Evolutionary conservation across 1,284 basidiomycete genomes (phyloP).

Genomic region (Fistulinella cinereoalba): DNA sequence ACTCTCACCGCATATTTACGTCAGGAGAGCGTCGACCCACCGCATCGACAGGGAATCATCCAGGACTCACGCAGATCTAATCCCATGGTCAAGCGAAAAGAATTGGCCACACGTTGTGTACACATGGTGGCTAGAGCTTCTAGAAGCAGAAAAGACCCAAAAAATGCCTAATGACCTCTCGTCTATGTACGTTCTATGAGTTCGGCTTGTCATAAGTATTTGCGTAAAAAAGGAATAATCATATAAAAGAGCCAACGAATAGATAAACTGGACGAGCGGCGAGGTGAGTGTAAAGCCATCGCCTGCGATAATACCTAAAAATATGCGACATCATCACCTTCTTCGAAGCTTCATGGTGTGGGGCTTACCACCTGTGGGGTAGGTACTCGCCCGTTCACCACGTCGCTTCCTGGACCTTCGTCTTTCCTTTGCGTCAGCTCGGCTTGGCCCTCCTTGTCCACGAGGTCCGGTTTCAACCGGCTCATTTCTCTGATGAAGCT

Average conservation of each 20-base stretch:
- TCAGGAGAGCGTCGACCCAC: neutral
- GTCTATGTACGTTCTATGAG: conserved; percentile 31
- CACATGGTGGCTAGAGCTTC: conserved; percentile 14
- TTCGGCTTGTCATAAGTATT: conserved; percentile 19
- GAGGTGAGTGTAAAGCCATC: conserved; percentile 23
- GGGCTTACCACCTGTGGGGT: conserved; percentile 37
- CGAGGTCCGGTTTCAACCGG: conserved; percentile 46
- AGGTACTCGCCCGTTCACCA: conserved; percentile 31
- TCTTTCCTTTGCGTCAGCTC: conserved; percentile 22
- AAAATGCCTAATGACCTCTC: conserved; percentile 10
- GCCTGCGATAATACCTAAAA: conserved; percentile 25
- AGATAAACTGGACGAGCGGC: conserved; percentile 28
- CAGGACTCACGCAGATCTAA: conserved; percentile 13
- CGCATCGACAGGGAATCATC: neutral
- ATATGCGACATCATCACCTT: conserved; percentile 33
- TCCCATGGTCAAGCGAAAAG: conserved; percentile 12
- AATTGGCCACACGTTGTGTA: conserved; percentile 20
- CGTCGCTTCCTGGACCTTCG: conserved; percentile 27
- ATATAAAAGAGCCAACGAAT: conserved; percentile 38
- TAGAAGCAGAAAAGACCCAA: conserved; percentile 7
- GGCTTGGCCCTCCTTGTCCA: conserved; percentile 40
- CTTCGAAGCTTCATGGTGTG: conserved; percentile 29
- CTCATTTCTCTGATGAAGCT: conserved; percentile 87
- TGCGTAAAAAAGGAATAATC: conserved; percentile 39
- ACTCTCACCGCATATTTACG: too few relatives aligned